phyloP scores from a whole-genome alignment of 495 filamentous ascomycete species.

The Massariosphaeria phaeospora region DNA sequence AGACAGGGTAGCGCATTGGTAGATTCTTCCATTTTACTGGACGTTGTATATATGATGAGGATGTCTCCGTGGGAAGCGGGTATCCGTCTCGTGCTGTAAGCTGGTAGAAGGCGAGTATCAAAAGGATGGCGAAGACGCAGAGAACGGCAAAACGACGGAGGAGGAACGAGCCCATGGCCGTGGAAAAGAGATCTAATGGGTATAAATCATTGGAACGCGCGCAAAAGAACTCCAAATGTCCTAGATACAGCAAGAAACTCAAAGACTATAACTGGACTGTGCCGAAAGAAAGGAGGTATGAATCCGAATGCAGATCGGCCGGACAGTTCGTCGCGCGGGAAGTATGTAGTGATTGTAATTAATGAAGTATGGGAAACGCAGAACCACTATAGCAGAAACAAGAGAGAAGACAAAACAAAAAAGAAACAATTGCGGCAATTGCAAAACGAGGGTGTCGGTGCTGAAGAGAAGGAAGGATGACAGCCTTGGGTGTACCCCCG shows the following conservation, averaged over 20 bases:
- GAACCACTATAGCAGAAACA: too few relatives aligned
- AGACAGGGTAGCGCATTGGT: conserved; percentile 59
- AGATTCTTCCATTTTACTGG: conserved; percentile 26
- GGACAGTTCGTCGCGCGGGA: too few relatives aligned
- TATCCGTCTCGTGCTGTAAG: conserved; percentile 5
- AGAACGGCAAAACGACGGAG: conserved; percentile 14
- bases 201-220: neutral
- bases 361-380: too few relatives aligned
- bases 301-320: neutral
- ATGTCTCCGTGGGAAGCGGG: conserved; percentile 7
- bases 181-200: neutral
- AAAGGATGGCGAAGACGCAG: conserved; percentile 11
- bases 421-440: too few relatives aligned
- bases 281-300: conserved; percentile 2
- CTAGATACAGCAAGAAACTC: neutral
- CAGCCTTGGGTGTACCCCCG: too few relatives aligned
- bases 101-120: conserved; percentile 11
- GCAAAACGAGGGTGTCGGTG: too few relatives aligned
- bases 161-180: conserved; percentile 13
- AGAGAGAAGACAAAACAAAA: too few relatives aligned
- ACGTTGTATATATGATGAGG: neutral
- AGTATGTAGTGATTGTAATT: too few relatives aligned
- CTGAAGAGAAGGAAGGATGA: too few relatives aligned
- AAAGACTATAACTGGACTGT: neutral
- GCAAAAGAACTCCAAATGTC: neutral